These are phyloP conservation scores for Schizonepeta tenuifolia DNA, from an alignment of 257 asterid genomes.

Conservation along the genomic window DNA sequence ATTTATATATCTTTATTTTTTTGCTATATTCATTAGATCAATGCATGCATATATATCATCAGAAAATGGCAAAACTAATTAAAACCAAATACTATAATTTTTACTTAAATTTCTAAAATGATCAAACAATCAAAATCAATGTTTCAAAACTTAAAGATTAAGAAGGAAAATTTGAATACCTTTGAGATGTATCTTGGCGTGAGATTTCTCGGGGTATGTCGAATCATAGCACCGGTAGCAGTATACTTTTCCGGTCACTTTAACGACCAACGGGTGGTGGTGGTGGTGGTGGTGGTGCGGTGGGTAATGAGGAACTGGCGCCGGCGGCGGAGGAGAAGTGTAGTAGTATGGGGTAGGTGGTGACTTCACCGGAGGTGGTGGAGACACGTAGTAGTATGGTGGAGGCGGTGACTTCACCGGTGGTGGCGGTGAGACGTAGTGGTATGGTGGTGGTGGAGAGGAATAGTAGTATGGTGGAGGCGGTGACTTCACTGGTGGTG, in stretches of 20 bases:
- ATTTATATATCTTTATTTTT: neutral
- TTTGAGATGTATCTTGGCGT: constrained; percentile 72
- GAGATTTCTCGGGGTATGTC: constrained; percentile 64
- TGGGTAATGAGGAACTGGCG: constrained; percentile 31
- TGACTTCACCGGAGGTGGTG: constrained; percentile 27
- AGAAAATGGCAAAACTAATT: neutral
- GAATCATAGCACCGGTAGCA: constrained; percentile 71
- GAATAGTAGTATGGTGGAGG: constrained; percentile 19
- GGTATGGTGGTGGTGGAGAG: no score
- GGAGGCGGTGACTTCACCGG: constrained; percentile 21
- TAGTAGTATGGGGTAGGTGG: constrained; percentile 29
- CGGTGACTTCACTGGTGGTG: neutral
- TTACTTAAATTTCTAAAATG: neutral
- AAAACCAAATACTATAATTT: neutral
- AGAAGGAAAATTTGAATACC: constrained; percentile 41
- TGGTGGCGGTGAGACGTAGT: no score
- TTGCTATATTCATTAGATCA: neutral
- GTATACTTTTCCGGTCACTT: constrained; percentile 77
- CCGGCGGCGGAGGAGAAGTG: constrained; percentile 30
- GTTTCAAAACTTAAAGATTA: no score
- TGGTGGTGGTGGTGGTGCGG: constrained; percentile 38
- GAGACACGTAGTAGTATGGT: constrained; percentile 29
- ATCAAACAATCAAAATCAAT: neutral
- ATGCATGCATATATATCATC: neutral
- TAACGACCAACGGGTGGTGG: constrained; percentile 44